Conservation (phyloP, 2,329 filamentous ascomycete genomes). For the Scytalidium lignicola region DNA sequence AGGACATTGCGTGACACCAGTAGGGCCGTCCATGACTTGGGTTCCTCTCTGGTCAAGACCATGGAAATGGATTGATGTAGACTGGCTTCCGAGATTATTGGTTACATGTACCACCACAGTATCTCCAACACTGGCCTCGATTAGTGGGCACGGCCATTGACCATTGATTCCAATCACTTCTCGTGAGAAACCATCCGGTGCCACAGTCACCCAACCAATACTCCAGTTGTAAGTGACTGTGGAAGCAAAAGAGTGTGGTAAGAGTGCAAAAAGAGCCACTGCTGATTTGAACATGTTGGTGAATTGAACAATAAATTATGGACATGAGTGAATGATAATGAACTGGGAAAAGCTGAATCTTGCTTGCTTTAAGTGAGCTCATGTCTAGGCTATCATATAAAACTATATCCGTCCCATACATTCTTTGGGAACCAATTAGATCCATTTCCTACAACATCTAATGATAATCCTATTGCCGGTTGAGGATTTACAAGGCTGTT, state of each 20-base stretch:
- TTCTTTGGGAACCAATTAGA: too few relatives aligned
- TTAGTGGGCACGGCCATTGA: constrained; percentile 54
- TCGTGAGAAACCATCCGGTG: constrained; percentile 36
- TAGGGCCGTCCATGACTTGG: constrained; percentile 54
- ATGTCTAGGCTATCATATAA: too few relatives aligned
- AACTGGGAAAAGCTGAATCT: too few relatives aligned
- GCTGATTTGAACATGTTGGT: too few relatives aligned
- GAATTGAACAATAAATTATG: too few relatives aligned
- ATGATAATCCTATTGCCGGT: too few relatives aligned
- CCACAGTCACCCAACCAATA: constrained; percentile 34
- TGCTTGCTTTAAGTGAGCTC: too few relatives aligned
- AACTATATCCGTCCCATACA: too few relatives aligned
- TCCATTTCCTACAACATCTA: too few relatives aligned
- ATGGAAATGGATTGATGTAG: constrained; percentile 52
- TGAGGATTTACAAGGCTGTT: too few relatives aligned
- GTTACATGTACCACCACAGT: constrained; percentile 42
- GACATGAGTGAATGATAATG: too few relatives aligned
- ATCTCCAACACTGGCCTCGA: constrained; percentile 48
- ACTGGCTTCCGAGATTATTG: constrained; percentile 49
- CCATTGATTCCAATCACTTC: constrained; percentile 55
- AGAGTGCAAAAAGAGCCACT: too few relatives aligned
- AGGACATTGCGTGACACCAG: constrained; percentile 36
- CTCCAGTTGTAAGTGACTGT: constrained; percentile 31
- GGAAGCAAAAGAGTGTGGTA: not conserved
- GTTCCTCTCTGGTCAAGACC: constrained; percentile 51